Conservation (phyloP, 495 filamentous ascomycete species). For the Daldinia decipiens region DNA sequence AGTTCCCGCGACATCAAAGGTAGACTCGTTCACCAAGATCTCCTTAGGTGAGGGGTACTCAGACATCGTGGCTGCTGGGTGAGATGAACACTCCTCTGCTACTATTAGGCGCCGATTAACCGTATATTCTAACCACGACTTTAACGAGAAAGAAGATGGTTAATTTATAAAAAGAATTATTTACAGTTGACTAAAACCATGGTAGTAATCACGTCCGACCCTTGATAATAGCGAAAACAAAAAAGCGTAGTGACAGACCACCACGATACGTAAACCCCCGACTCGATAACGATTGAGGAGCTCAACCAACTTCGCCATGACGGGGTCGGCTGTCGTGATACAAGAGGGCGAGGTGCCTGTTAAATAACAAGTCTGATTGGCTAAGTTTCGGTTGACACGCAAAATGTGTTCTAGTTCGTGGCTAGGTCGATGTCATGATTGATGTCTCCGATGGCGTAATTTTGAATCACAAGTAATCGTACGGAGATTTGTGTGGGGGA, state of each 20-base stretch:
- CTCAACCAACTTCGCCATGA: slow-evolving; percentile 32
- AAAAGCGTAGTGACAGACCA: neutral
- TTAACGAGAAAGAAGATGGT: neutral
- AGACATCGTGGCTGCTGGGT: slow-evolving; percentile 17
- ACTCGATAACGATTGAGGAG: slow-evolving; percentile 31
- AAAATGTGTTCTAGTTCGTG: slow-evolving; percentile 9
- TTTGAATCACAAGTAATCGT: slow-evolving; percentile 58
- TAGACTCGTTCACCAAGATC: slow-evolving; percentile 24
- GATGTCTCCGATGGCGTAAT: slow-evolving; percentile 72
- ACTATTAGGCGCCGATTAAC: neutral
- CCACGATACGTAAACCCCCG: slow-evolving; percentile 17
- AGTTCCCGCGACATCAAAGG: slow-evolving; percentile 11
- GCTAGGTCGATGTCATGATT: slow-evolving; percentile 53
- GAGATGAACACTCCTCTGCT: neutral
- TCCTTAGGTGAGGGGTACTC: slow-evolving; percentile 30
- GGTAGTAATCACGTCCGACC: slow-evolving; percentile 7
- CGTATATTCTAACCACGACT: neutral
- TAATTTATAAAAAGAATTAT: slow-evolving; percentile 10
- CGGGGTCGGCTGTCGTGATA: slow-evolving; percentile 40
- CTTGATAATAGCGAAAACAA: neutral
- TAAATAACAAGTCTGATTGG: slow-evolving; percentile 27
- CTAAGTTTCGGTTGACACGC: neutral
- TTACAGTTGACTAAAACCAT: neutral
- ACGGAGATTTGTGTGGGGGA: slow-evolving; percentile 22
- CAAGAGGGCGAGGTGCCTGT: neutral